Evolutionary conservation across 2,329 filamentous ascomycete species (phyloP), one percentile per base, ranked within the genome.

Genomic region (Phyllosticta citribraziliensis): DNA sequence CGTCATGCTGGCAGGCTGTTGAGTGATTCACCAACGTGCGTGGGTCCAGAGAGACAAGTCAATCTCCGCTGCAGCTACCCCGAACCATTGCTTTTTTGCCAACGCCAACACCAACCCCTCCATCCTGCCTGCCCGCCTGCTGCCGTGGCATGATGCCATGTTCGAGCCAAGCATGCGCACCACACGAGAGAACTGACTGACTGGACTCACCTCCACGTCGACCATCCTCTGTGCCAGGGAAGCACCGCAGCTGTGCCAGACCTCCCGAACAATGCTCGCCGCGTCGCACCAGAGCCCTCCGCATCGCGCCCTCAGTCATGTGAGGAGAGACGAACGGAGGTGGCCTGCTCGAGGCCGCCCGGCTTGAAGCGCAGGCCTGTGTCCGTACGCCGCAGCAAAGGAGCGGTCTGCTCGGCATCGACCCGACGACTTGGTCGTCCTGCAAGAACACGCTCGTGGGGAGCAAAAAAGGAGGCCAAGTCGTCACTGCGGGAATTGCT

Each of bases 241-340:
- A 12, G 40, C 40, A 47, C 40, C 1, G 14, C 40, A 47, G 40
- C 40, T 47, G 35, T 17, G 35, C 35, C 51, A 52, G 51, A 52
- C 17, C 52, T 19, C 19, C 24, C 52, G 52, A 53, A 22, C 52
- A 27, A 22, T 52, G 22, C 58, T 53, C 40, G n/a, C 14, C n/a
- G 50, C 27, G 58, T 61, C 14, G 54, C 27, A 57, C 58, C 19
- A 30, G 10, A 56, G 27, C 40, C 53, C 53, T 47, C 58, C 58
- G 58, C 58, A 61, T 61, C 40, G 55, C n/a, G 54, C 22, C 40
- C 17, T 10, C 54, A 20, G 58, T 61, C 58, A 61, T 61, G 58
- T 61, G 58, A 61, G 58, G 55, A 61, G 53, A 60, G 53, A 22
- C 22, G 22, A 22, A 22, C 22, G 53, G 54, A 51, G 58, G 52